phyloP scores from a whole-genome alignment of 768 basidiomycete genomes.

The Punctularia strigosozonata region DNA sequence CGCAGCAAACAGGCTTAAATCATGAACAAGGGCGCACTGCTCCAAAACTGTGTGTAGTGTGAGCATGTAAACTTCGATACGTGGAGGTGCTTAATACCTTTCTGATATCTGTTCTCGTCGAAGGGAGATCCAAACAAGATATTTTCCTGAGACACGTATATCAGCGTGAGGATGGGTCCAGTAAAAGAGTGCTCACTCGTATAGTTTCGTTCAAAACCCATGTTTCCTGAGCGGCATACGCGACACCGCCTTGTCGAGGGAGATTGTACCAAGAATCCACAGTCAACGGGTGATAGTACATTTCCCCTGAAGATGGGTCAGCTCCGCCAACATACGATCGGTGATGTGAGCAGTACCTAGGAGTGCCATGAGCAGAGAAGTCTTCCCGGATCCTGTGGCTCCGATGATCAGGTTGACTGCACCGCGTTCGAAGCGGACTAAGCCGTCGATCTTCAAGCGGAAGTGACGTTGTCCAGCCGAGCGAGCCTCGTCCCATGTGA shows the following conservation, averaged over 20 bases:
- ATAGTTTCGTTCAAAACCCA: constrained; percentile 38
- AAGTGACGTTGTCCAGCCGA: constrained; percentile 5
- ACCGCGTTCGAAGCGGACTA: constrained; percentile 15
- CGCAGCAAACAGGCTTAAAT: constrained; percentile 8
- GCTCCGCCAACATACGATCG: neutral
- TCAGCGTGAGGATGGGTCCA: neutral
- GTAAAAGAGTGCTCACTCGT: constrained; percentile 9
- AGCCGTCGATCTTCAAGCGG: constrained; percentile 16
- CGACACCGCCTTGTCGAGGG: constrained; percentile 31
- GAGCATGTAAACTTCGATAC: neutral
- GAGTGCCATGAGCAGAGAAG: constrained; percentile 20
- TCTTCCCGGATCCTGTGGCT: constrained; percentile 20
- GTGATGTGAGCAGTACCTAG: constrained; percentile 8
- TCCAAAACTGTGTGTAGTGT: constrained; percentile 10
- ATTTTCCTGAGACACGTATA: constrained; percentile 24
- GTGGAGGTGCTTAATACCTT: constrained; percentile 14
- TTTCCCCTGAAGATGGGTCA: constrained; percentile 13
- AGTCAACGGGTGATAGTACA: constrained; percentile 17
- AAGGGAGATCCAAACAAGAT: constrained; percentile 38
- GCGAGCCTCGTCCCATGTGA: neutral
- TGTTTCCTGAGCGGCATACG: constrained; percentile 35
- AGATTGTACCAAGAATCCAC: constrained; percentile 28
- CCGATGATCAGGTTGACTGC: constrained; percentile 19
- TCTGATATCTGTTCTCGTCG: constrained; percentile 30
- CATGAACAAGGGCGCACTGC: constrained; percentile 12